A percentile compares a stretch with the other conserved stretches of the same genome.
These are phyloP conservation scores for Pugionium cornutum DNA, from an alignment of 345 rosid genomes.

Conservation along the genomic window DNA sequence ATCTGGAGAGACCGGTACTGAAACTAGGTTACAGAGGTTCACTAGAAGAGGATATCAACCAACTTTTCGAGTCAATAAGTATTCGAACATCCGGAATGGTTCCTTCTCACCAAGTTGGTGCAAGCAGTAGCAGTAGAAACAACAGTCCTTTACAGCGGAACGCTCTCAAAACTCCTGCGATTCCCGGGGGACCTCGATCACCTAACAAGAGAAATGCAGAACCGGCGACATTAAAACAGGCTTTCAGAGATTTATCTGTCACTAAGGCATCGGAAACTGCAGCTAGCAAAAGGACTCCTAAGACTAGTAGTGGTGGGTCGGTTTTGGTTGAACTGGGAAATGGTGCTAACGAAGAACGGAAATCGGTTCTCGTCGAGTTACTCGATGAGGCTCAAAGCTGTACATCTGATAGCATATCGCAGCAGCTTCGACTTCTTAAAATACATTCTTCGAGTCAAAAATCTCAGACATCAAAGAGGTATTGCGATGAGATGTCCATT, in stretches of 20 bases:
- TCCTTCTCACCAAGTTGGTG: conserved; percentile 46
- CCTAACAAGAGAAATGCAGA: conserved; percentile 63
- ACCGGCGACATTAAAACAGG: conserved; percentile 74
- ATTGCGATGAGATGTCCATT: conserved; percentile 21
- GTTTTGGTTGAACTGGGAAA: conserved; percentile 63
- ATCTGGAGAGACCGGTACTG: conserved; percentile 50
- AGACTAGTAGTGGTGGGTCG: conserved; percentile 49
- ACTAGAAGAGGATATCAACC: conserved; percentile 83
- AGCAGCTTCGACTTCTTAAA: conserved; percentile 48
- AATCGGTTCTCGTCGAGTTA: conserved; percentile 56
- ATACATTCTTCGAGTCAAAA: conserved; percentile 46
- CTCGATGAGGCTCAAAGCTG: conserved; percentile 53
- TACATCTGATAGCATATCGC: conserved; percentile 44
- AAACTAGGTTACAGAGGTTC: conserved; percentile 65
- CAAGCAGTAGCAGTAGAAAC: conserved; percentile 47
- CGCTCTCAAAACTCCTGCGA: conserved; percentile 67
- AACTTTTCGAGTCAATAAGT: conserved; percentile 81
- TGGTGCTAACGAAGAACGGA: conserved; percentile 48
- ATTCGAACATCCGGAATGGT: conserved; percentile 63
- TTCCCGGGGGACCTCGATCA: conserved; percentile 55
- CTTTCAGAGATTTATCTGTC: conserved; percentile 77
- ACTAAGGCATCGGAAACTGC: conserved; percentile 95
- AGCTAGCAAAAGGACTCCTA: conserved; percentile 66
- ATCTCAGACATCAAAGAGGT: conserved; percentile 48
- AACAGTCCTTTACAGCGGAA: conserved; percentile 52